Evolutionary conservation across 495 filamentous ascomycete genomes (phyloP).

Genomic region (Daldinia childiae): DNA sequence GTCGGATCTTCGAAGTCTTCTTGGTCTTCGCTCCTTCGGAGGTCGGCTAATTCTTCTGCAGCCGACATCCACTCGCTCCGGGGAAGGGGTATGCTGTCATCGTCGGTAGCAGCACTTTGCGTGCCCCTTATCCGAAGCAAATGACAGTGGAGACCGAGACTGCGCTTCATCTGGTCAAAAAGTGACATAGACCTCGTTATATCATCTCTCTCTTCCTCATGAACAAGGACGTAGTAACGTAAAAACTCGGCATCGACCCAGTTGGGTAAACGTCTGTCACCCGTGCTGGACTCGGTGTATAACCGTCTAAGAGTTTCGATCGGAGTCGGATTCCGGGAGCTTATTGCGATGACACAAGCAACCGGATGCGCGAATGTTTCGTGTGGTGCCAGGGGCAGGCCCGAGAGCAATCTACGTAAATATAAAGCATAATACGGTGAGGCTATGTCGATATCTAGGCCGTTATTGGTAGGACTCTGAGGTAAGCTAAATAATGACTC

Average conservation of each 20-base stretch:
- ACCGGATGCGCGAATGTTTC: slow-evolving; percentile 96
- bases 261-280: slow-evolving; percentile 71
- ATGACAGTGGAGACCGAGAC: slow-evolving; percentile 95
- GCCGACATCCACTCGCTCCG: slow-evolving; percentile 89
- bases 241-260: slow-evolving; percentile 92
- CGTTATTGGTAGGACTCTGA: slow-evolving; percentile 51
- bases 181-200: slow-evolving; percentile 85
- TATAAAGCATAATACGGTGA: slow-evolving; percentile 82
- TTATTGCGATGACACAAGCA: slow-evolving; percentile 94
- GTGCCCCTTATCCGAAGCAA: slow-evolving; percentile 83
- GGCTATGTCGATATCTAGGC: slow-evolving; percentile 51
- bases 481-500: slow-evolving; percentile 54
- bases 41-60: slow-evolving; percentile 79
- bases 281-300: slow-evolving; percentile 78
- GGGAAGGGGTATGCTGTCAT: slow-evolving; percentile 85
- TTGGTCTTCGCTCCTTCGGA: slow-evolving; percentile 64
- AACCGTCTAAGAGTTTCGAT: slow-evolving; percentile 85
- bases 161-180: slow-evolving; percentile 97
- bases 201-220: slow-evolving; percentile 94
- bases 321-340: slow-evolving; percentile 80
- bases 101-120: slow-evolving; percentile 88
- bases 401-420: slow-evolving; percentile 82
- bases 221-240: slow-evolving; percentile 95
- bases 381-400: slow-evolving; percentile 77
- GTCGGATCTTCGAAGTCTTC: slow-evolving; percentile 76